Conservation (phyloP, 2,329 filamentous ascomycete species). For the Paecilomyces variotii region DNA sequence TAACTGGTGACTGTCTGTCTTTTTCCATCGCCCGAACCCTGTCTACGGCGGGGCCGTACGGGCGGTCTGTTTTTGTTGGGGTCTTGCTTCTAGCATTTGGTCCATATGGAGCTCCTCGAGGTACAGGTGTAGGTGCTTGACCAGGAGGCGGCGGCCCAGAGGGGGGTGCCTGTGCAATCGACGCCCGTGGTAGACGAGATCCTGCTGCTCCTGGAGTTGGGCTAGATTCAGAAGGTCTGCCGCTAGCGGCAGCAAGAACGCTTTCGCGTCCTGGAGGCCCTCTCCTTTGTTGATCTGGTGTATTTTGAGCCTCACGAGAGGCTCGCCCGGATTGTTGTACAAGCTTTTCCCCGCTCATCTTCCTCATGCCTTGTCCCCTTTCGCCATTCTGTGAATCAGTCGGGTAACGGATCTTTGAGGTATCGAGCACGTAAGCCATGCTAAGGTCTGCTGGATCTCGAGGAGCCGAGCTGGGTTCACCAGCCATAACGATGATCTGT, state of each 20-base stretch:
- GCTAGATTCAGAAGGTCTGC: conserved; percentile 21
- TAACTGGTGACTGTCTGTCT: conserved; percentile 41
- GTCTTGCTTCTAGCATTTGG: conserved; percentile 40
- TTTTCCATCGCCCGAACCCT: conserved; percentile 40
- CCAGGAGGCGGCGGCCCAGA: conserved; percentile 58
- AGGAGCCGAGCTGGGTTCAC: conserved; percentile 83
- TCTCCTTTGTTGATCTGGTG: conserved; percentile 28
- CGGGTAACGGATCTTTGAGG: conserved; percentile 91
- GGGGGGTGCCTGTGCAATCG: conserved; percentile 52
- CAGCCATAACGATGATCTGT: conserved; percentile 83
- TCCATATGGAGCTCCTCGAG: conserved; percentile 32
- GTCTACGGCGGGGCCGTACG: conserved; percentile 36
- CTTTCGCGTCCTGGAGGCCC: conserved; percentile 39
- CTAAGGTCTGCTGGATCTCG: conserved; percentile 76
- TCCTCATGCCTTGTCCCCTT: conserved; percentile 29
- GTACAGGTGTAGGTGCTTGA: conserved; percentile 54
- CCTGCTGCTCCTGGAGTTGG: conserved; percentile 32
- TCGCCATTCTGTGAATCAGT: conserved; percentile 54
- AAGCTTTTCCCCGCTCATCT: conserved; percentile 39
- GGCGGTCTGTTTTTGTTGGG: conserved; percentile 42
- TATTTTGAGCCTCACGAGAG: conserved; percentile 35
- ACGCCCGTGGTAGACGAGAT: conserved; percentile 54
- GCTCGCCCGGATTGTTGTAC: conserved; percentile 32
- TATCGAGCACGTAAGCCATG: conserved; percentile 86
- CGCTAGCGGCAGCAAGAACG: conserved; percentile 19